These are phyloP conservation scores for Houttuynia cordata DNA, from an alignment of 164 flowering plant species.

Conservation along the genomic window DNA sequence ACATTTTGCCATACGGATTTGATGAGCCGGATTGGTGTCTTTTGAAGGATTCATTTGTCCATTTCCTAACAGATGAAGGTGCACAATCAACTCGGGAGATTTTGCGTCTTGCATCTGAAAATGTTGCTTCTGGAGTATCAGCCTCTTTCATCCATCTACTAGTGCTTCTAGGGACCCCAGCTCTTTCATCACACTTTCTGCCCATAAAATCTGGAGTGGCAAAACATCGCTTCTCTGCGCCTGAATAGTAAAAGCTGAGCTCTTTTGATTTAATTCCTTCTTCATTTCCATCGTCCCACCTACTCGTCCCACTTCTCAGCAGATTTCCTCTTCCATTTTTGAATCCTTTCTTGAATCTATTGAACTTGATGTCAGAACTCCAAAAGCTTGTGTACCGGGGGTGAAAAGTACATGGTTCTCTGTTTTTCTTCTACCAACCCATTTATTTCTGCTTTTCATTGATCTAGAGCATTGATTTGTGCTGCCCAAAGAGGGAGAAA, in stretches of 20 bases:
- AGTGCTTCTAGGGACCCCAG: no score
- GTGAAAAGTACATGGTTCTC: not conserved
- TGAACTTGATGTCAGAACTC: no score
- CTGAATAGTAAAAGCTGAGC: no score
- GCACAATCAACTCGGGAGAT: not conserved
- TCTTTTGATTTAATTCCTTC: no score
- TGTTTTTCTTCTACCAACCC: not conserved
- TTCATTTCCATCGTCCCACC: no score
- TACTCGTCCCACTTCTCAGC: no score
- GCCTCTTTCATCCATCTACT: slow-evolving; percentile 2
- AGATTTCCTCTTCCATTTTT: not conserved
- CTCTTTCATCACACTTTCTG: no score
- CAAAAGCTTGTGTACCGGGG: not conserved
- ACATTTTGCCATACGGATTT: no score
- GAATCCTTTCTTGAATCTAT: not conserved
- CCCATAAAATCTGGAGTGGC: no score
- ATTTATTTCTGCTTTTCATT: not conserved
- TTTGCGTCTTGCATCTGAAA: slow-evolving; percentile 2
- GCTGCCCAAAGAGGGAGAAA: slow-evolving; percentile 2
- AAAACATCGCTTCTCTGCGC: no score
- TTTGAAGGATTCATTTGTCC: not conserved
- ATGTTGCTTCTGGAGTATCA: not conserved
- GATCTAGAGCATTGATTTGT: not conserved
- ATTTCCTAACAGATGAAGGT: not conserved
- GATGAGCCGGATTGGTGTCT: not conserved